Evolutionary conservation across 345 rosid species (phyloP), one percentile per base, ranked within the genome.

Genomic region (Balakata baccata): DNA sequence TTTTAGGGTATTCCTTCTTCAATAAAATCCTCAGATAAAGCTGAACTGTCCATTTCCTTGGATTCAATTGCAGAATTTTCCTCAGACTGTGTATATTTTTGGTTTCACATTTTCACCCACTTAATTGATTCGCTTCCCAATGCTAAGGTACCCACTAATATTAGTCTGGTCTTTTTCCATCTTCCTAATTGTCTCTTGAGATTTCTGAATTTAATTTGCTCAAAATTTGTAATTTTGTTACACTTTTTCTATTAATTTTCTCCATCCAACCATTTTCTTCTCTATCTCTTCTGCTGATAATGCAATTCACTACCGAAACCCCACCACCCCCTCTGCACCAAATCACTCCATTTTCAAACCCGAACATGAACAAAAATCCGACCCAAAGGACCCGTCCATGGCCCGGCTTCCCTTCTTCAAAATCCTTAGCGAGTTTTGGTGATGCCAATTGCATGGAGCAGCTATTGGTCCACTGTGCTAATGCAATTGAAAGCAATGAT

Each of bases 381-480:
- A 64, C 76, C 54, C 86, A 68, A 25, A 68, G 85, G 51, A 75
- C 80, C 75, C 86, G 89, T 47, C 88, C 91, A 56, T 87, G 94
- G 94, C 87, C 96, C 18, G 90, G 92, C 11, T 86, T 89, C 76
- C 89, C 84, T 0, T 62, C 86, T 6, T 86, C 92, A 38, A 92
- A 84, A 68, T 81, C 85, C 7, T 74, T 80, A 17, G 82, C 81
- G 7, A 80, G 83, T 68, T 85, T 87, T 50, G 91, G 89, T 3
- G 97, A 94, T 74, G 91, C 97, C 18, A 89, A 84, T 75, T 85
- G 92, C 86, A 90, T 92, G 97, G 97, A 94, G 76, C 93, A 89
- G 56, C 91, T 94, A 61, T 82, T 94, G 14, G 90, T 90, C 34
- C 97, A 88, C 84, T 94, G 97, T 65, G 97, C 94, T 5, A 92